Evolutionary conservation across 2,329 filamentous ascomycete species (phyloP).

Genomic region (Penicillium sp.): DNA sequence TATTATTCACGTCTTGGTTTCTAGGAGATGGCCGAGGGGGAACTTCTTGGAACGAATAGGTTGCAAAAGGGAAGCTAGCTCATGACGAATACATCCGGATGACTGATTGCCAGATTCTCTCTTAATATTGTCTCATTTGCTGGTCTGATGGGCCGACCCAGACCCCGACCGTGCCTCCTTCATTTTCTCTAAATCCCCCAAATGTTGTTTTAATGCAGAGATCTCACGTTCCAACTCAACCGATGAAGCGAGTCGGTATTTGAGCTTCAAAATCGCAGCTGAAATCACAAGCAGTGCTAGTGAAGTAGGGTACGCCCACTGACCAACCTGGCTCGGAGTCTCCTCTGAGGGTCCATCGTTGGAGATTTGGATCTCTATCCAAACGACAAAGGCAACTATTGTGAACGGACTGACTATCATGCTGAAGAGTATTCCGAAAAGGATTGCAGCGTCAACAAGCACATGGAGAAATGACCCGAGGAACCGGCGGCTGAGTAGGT

Average conservation of each 20-base stretch:
- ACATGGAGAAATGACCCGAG: constrained; percentile 11
- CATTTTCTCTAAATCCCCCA: constrained; percentile 9
- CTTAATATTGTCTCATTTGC: neutral
- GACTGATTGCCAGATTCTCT: too few species aligned
- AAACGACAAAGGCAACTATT: constrained; percentile 25
- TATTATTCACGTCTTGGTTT: neutral
- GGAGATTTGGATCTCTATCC: constrained; percentile 28
- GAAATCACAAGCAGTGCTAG: constrained; percentile 26
- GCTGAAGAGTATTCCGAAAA: constrained; percentile 20
- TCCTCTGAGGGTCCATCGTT: constrained; percentile 25
- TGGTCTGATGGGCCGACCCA: neutral
- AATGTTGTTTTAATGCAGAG: constrained; percentile 12
- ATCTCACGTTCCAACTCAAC: constrained; percentile 27
- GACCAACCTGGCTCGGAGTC: constrained; percentile 25
- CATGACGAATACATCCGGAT: neutral
- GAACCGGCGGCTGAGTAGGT: constrained; percentile 6
- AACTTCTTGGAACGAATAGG: neutral
- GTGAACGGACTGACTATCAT: constrained; percentile 27
- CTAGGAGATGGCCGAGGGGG: accelerated
- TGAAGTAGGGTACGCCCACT: constrained; percentile 25
- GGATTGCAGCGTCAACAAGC: constrained; percentile 10
- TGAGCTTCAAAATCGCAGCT: constrained; percentile 21
- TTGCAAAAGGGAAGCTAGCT: neutral
- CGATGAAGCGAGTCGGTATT: constrained; percentile 21
- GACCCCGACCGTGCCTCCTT: constrained; percentile 5